Evolutionary conservation across 1,284 basidiomycete species (phyloP).

Genomic region (Ceratobasidium sp.): DNA sequence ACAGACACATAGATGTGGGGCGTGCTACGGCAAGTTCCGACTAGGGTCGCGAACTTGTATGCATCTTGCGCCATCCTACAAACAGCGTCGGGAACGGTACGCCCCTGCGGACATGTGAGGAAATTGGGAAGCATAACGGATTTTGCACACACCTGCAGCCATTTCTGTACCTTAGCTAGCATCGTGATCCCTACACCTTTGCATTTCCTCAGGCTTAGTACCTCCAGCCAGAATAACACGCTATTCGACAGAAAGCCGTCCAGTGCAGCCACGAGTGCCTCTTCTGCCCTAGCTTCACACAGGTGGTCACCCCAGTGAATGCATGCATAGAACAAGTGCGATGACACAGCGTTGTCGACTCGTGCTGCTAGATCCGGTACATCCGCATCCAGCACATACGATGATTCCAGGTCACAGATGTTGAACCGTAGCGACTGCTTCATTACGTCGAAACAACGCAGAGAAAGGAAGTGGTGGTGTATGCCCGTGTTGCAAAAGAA

Average conservation of each 20-base stretch:
- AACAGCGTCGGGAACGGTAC: too few species aligned
- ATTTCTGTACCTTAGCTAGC: background rate
- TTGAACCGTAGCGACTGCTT: conserved; percentile 3
- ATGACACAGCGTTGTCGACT: background rate
- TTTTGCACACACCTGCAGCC: background rate
- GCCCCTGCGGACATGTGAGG: too few species aligned
- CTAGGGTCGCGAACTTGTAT: too few species aligned
- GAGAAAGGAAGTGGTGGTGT: background rate
- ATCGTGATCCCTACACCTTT: background rate
- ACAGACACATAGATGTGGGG: too few species aligned
- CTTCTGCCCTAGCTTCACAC: background rate
- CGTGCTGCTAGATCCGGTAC: too few species aligned
- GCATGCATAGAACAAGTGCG: conserved; percentile 27
- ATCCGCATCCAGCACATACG: too few species aligned
- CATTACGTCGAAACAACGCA: conserved; percentile 11
- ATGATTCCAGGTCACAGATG: conserved; percentile 22
- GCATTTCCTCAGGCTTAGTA: too few species aligned
- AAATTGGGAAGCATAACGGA: too few species aligned
- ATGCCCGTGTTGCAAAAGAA: background rate
- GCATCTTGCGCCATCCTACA: too few species aligned
- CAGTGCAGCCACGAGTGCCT: background rate
- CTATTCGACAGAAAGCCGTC: conserved; percentile 16
- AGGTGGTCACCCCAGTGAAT: conserved; percentile 26
- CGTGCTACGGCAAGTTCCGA: too few species aligned
- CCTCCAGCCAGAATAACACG: too few species aligned